Conservation (phyloP, 257 asterid species). For the Euphrasia confusa region DNA sequence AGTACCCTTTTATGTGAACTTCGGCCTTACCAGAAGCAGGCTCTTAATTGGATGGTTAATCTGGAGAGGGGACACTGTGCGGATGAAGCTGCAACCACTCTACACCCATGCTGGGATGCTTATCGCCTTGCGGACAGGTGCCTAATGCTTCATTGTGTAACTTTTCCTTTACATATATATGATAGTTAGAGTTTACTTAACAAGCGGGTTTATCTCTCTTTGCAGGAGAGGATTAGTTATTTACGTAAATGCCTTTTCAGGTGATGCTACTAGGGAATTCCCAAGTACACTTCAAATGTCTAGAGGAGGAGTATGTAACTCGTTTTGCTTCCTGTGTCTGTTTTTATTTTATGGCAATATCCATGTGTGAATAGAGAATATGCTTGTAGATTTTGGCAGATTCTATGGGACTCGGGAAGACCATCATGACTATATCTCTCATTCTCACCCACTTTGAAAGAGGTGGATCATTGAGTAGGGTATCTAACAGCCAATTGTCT, state of each 20-base stretch:
- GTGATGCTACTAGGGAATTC: conserved; percentile 83
- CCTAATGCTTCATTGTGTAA: conserved; percentile 26
- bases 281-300: conserved; percentile 94
- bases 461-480: conserved; percentile 46
- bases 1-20: conserved; percentile 73
- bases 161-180: conserved; percentile 1
- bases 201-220: conserved; percentile 23
- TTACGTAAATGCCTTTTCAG: conserved; percentile 84
- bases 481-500: conserved; percentile 37
- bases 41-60: conserved; percentile 88
- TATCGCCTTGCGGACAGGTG: conserved; percentile 75
- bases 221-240: conserved; percentile 72
- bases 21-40: conserved; percentile 98
- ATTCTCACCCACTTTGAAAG: conserved; percentile 67
- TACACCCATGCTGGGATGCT: conserved; percentile 98
- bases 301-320: conserved; percentile 91
- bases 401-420: conserved; percentile 98
- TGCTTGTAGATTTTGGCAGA: conserved; percentile 86
- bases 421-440: conserved; percentile 90
- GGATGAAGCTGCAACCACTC: conserved; percentile 68
- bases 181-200: conserved; percentile 7
- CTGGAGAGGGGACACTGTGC: conserved; percentile 64
- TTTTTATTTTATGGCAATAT: conserved; percentile 4
- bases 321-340: conserved; percentile 22
- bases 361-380: conserved; percentile 30